Percentiles rank a stretch among this genome's conserved stretches.
phyloP scores from a whole-genome alignment of 306 rosid genomes.

The Lathyrus aphaca region DNA sequence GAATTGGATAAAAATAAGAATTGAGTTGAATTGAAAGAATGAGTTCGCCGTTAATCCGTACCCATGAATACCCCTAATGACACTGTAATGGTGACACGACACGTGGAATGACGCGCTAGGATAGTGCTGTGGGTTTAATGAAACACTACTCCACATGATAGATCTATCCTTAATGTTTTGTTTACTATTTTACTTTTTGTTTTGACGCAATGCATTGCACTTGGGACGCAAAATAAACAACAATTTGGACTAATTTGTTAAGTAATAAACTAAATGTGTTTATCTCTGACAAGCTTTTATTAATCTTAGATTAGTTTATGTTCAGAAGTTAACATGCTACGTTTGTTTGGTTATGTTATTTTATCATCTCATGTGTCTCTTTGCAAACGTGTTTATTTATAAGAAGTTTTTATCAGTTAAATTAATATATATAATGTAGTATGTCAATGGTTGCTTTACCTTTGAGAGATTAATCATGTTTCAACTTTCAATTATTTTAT shows the following conservation, averaged over 20 bases:
- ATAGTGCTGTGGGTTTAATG: background rate
- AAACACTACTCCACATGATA: slow-evolving; percentile 42
- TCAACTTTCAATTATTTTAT: background rate
- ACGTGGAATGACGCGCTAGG: slow-evolving; percentile 45
- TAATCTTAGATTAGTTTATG: slow-evolving; percentile 26
- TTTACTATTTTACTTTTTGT: slow-evolving; percentile 36
- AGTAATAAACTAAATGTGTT: background rate
- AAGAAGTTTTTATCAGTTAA: background rate
- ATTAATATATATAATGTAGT: slow-evolving; percentile 16
- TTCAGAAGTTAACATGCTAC: slow-evolving; percentile 28
- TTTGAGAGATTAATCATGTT: background rate
- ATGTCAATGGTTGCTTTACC: slow-evolving; percentile 33
- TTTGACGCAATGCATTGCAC: slow-evolving; percentile 26
- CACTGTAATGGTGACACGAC: slow-evolving; percentile 29
- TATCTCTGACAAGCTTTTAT: slow-evolving; percentile 27
- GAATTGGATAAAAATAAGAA: too few species aligned
- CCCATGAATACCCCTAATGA: too few species aligned
- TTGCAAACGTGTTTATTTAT: slow-evolving; percentile 25
- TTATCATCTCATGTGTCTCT: slow-evolving; percentile 4
- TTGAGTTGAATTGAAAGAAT: too few species aligned
- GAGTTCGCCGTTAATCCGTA: too few species aligned
- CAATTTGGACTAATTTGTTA: background rate
- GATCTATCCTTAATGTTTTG: slow-evolving; percentile 35
- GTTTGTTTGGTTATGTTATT: slow-evolving; percentile 24
- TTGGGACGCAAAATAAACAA: slow-evolving; percentile 19